Evolutionary conservation across 257 asterid species (phyloP), one percentile per base, ranked within the genome.

Genomic region (Misopates orontium): DNA sequence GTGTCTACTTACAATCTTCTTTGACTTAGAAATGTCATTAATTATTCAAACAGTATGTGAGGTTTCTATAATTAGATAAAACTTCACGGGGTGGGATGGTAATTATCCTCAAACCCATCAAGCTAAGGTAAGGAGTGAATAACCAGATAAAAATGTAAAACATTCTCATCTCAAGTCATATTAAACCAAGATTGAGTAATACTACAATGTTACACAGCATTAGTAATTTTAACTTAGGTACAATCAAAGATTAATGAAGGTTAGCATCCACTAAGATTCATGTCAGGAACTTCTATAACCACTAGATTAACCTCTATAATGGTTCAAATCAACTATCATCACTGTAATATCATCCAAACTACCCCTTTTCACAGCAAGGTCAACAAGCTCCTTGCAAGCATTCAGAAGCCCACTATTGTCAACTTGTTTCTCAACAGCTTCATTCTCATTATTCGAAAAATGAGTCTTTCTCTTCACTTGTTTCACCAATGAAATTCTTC

Each of bases 311-410:
- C 36, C 44, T 44, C 15, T 73, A 14, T 36, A 77, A 42, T 57
- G 73, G 32, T 25, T 75, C 32, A 93, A 69, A 76, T 89, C 89
- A 19, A 89, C 74, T 64, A 92, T 73, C 93, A 87, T 85, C 21
- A 84, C 95, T 1, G 94, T 92, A 57, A 85, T 75, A 67, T 89
- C 96, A 73, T 87, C 96, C 77, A 80, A 75, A 80, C 97, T 80
- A 45, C 94, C 98, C 82, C 97, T 81, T 1, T 57, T 67, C 60
- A 81, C 81, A 25, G 90, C 95, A 63, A 87, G 91, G 42, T 71
- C 74, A 56, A 75, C 88, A 62, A 92, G 97, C 78, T 82, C 84
- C 78, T 84, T 81, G 70, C 93, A 84, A 50, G 89, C 95, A 42
- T 78, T 78, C 59, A 78, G 59, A 58, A 87, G 83, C 42, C 79